These are phyloP conservation scores for Lipomyces lipofer DNA, from an alignment of 805 yeast genomes.

Conservation along the genomic window DNA sequence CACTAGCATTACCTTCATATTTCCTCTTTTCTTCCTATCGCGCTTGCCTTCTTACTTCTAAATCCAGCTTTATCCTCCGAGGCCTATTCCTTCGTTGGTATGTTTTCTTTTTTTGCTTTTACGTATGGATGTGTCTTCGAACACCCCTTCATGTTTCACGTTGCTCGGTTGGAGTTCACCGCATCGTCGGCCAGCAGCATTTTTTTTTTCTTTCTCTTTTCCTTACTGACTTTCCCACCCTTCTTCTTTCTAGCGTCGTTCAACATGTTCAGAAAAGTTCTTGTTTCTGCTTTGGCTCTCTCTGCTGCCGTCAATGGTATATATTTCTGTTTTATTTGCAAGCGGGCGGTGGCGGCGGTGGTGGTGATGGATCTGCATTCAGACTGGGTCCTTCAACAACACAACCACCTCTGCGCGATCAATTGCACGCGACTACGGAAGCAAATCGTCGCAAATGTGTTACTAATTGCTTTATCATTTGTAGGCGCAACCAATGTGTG, in stretches of 20 bases:
- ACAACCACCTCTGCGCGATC: neutral
- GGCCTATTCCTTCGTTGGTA: neutral
- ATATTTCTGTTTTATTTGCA: conserved; percentile 1
- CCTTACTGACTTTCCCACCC: neutral
- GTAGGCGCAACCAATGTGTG: conserved; percentile 12
- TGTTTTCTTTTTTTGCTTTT: neutral
- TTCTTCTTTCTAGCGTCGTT: neutral
- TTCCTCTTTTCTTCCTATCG: conserved; percentile 2
- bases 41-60: conserved; percentile 6
- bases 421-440: neutral
- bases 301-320: conserved; percentile 28
- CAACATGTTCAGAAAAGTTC: conserved; percentile 15
- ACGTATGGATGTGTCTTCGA: neutral
- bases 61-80: neutral
- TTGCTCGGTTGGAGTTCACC: neutral
- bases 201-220: neutral
- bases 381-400: neutral
- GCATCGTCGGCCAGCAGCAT: neutral
- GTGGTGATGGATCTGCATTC: too few species aligned
- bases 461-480: neutral
- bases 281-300: conserved; percentile 21
- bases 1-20: too few species aligned
- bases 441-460: neutral
- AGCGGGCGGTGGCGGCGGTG: too few species aligned
- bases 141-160: neutral